phyloP scores from a whole-genome alignment of 1,284 basidiomycete genomes.

The Ustilago sp. region DNA sequence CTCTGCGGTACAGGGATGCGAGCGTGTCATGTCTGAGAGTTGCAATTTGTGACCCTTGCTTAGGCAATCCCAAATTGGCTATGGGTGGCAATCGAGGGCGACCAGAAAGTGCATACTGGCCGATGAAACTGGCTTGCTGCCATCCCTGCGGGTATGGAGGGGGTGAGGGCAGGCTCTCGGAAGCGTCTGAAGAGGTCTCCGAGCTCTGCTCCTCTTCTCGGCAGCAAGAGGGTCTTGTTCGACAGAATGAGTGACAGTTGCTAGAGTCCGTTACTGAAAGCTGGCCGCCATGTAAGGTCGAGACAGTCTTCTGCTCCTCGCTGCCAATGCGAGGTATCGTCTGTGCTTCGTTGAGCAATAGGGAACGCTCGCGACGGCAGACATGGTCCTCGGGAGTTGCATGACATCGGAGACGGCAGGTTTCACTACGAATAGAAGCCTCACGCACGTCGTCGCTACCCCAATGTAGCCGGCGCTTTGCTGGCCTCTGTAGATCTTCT shows the following conservation, averaged over 20 bases:
- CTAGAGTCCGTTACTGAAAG: neutral
- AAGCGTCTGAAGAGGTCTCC: conserved; percentile 22
- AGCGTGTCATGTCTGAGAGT: conserved; percentile 13
- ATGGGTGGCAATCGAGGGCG: conserved; percentile 29
- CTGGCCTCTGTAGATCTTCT: conserved; percentile 3
- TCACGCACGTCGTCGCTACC: conserved; percentile 49
- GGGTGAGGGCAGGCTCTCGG: conserved; percentile 25
- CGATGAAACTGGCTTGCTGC: neutral
- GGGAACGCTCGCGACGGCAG: neutral
- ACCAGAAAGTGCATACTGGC: neutral
- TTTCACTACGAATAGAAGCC: conserved; percentile 12
- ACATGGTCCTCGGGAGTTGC: neutral
- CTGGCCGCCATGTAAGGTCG: neutral
- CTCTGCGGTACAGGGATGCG: conserved; percentile 29
- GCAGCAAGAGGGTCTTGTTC: conserved; percentile 36
- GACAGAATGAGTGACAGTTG: conserved; percentile 22
- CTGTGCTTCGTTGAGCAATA: neutral
- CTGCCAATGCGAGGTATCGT: neutral
- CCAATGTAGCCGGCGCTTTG: conserved; percentile 51
- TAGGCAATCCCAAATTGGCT: conserved; percentile 24
- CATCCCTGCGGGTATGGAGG: conserved; percentile 10
- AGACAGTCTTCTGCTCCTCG: conserved; percentile 5
- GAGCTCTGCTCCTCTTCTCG: conserved; percentile 28
- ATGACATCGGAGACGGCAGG: conserved; percentile 16
- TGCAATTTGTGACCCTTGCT: conserved; percentile 8